Percentiles rank a stretch among this genome's conserved stretches.
phyloP scores from a whole-genome alignment of 2,329 filamentous ascomycete species.

The Pseudopithomyces maydicus region DNA sequence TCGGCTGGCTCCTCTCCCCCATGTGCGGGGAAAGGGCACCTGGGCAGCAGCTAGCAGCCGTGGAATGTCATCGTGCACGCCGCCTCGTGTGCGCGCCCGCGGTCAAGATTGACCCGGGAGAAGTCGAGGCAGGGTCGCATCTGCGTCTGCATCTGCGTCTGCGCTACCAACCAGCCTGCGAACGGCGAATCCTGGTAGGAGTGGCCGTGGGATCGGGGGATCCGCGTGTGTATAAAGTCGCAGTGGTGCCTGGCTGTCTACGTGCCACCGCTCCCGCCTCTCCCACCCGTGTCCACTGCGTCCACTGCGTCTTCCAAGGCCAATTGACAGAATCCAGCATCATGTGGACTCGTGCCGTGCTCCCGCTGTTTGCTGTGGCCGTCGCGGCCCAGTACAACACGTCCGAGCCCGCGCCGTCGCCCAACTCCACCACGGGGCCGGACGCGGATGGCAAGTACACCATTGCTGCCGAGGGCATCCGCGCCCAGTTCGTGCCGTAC shows the following conservation, averaged over 20 bases:
- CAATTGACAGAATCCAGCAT: constrained; percentile 22
- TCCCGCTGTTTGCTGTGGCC: constrained; percentile 31
- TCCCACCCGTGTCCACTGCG: not conserved
- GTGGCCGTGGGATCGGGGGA: constrained; percentile 5
- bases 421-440: constrained; percentile 32
- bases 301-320: not conserved
- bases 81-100: not conserved
- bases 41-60: constrained; percentile 4
- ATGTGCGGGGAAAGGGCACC: too few species aligned
- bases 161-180: constrained; percentile 1
- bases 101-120: constrained; percentile 4
- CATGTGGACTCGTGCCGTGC: constrained; percentile 31
- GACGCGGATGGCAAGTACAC: constrained; percentile 67
- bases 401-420: not conserved
- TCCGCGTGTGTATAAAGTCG: constrained; percentile 5
- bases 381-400: constrained; percentile 31
- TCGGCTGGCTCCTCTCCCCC: too few species aligned
- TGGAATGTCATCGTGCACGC: too few species aligned
- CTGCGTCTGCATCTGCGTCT: constrained; percentile 1
- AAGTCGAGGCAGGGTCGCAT: not conserved
- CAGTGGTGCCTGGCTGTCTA: not conserved
- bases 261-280: not conserved
- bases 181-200: too few species aligned
- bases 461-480: constrained; percentile 69
- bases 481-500: constrained; percentile 73